Evolutionary conservation across 2,329 filamentous ascomycete species (phyloP).

Genomic region (Dichotomopilus funicola): DNA sequence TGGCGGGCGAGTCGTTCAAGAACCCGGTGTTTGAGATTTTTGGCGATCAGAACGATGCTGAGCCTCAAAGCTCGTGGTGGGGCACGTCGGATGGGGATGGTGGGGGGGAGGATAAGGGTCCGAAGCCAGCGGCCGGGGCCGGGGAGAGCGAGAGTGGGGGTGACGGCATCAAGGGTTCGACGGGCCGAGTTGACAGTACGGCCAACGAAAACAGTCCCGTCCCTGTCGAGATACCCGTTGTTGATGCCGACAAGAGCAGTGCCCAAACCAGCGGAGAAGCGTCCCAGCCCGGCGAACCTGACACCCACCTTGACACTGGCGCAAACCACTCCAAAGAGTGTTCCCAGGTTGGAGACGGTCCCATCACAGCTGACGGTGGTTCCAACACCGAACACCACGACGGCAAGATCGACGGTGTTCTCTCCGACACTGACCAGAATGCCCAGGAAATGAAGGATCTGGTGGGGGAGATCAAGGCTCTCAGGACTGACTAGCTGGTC

Average conservation of each 20-base stretch:
- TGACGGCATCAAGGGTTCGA: background rate
- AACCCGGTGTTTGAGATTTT: constrained; percentile 21
- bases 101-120: background rate
- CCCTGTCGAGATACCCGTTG: too few relatives aligned
- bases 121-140: background rate
- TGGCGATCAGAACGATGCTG: constrained; percentile 6
- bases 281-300: too few relatives aligned
- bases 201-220: too few relatives aligned
- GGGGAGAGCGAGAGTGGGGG: background rate
- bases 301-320: too few relatives aligned
- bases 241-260: too few relatives aligned
- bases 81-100: background rate
- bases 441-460: background rate
- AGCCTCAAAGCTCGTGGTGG: constrained; percentile 3
- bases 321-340: too few relatives aligned
- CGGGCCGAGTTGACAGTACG: too few relatives aligned
- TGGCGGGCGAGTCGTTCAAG: constrained; percentile 17
- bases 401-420: background rate
- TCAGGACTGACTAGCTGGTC: background rate
- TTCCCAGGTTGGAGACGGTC: too few relatives aligned
- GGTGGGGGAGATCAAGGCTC: background rate
- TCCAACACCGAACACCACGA: too few relatives aligned
- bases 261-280: too few relatives aligned
- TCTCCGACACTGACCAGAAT: background rate
- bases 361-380: background rate